These are phyloP conservation scores for Licmophora abbreviata DNA, from an alignment of 108 stramenopile species.

Conservation along the genomic window DNA sequence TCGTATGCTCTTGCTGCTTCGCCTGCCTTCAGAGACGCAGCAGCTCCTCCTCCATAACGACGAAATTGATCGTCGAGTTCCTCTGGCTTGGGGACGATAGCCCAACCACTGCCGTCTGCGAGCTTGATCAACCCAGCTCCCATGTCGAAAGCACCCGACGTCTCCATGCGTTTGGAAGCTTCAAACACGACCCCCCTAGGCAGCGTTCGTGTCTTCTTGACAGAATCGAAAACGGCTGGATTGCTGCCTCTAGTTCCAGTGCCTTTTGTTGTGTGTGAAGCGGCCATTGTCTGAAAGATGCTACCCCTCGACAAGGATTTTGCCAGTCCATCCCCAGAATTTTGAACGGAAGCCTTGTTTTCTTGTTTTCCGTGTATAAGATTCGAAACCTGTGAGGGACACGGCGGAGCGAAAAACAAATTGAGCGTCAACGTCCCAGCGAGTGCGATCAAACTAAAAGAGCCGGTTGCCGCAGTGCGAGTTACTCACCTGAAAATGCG, in stretches of 20 bases:
- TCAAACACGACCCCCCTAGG: slow-evolving; percentile 76
- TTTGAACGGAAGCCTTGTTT: not conserved
- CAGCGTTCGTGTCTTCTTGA: slow-evolving; percentile 38
- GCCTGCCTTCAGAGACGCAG: slow-evolving; percentile 20
- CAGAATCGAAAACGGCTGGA: slow-evolving; percentile 42
- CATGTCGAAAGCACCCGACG: slow-evolving; percentile 45
- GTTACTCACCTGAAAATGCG: slow-evolving; percentile 71
- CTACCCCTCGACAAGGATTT: too few species aligned
- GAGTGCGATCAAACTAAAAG: slow-evolving; percentile 1
- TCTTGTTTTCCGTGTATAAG: slow-evolving; percentile 48
- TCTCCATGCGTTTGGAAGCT: slow-evolving; percentile 69
- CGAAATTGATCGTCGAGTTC: slow-evolving; percentile 59
- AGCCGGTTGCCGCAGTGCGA: not conserved
- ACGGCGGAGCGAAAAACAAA: too few species aligned
- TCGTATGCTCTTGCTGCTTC: slow-evolving; percentile 46
- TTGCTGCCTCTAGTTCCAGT: slow-evolving; percentile 39
- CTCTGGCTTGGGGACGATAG: slow-evolving; percentile 58
- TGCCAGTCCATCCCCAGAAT: slow-evolving; percentile 12
- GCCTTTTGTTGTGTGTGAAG: slow-evolving; percentile 35
- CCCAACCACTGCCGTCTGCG: slow-evolving; percentile 82
- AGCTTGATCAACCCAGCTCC: slow-evolving; percentile 76
- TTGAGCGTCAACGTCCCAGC: too few species aligned
- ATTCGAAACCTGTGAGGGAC: slow-evolving; percentile 35
- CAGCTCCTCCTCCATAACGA: slow-evolving; percentile 19
- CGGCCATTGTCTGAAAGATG: slow-evolving; percentile 49